Evolutionary conservation across 495 filamentous ascomycete genomes (phyloP).

Genomic region (Daldinia concentrica): DNA sequence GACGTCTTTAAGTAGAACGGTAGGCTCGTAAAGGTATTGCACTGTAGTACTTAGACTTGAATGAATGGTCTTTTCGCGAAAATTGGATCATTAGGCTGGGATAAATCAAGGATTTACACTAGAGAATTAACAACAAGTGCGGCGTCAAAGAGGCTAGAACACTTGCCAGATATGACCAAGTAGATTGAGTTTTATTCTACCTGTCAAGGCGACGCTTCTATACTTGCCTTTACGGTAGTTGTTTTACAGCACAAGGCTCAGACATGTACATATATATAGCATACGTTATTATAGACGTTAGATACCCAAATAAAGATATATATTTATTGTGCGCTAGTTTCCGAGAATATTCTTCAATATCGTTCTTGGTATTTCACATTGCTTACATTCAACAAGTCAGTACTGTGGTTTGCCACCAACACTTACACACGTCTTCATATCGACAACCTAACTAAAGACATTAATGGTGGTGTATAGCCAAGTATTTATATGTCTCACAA

Average conservation of each 20-base stretch:
- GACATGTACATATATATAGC: slow-evolving; percentile 3
- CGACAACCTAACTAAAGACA: neutral
- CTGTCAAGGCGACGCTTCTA: slow-evolving; percentile 10
- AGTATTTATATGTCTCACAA: neutral
- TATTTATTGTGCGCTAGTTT: slow-evolving; percentile 6
- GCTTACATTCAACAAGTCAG: neutral
- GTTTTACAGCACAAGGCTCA: neutral
- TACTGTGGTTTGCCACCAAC: neutral
- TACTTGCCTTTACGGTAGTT: neutral
- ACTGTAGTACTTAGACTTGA: slow-evolving; percentile 5
- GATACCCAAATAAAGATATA: slow-evolving; percentile 37
- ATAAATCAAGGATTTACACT: slow-evolving; percentile 6
- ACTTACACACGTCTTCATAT: neutral
- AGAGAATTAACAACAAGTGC: slow-evolving; percentile 12
- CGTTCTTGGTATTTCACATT: neutral
- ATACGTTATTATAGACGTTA: slow-evolving; percentile 19
- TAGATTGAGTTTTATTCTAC: slow-evolving; percentile 19
- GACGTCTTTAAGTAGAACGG: neutral
- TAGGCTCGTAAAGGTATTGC: slow-evolving; percentile 13
- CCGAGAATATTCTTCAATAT: neutral
- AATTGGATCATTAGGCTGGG: slow-evolving; percentile 16
- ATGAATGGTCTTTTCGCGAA: slow-evolving; percentile 10
- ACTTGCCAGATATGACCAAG: slow-evolving; percentile 2
- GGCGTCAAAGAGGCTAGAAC: slow-evolving; percentile 14
- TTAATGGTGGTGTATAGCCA: neutral